A percentile compares a stretch with the other conserved stretches of the same genome.
Evolutionary conservation across 371 early-diverging fungal genomes (phyloP).

Genomic region (Encephalitozoon romaleae): DNA sequence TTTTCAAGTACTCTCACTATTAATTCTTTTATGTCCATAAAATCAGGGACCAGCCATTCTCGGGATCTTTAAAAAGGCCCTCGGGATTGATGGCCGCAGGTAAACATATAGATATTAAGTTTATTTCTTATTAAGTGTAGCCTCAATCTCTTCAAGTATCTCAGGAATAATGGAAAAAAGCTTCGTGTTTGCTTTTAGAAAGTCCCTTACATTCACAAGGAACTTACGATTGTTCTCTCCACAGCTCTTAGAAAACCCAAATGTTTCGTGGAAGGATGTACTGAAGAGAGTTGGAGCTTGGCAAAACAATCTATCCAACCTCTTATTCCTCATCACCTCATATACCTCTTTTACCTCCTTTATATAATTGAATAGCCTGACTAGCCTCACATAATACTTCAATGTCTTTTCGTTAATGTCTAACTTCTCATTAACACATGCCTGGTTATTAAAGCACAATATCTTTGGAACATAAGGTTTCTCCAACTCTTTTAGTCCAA

Average conservation of each 20-base stretch:
- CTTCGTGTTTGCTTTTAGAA: not conserved
- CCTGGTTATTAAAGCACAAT: not conserved
- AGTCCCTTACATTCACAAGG: not conserved
- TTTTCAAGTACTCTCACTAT: not conserved
- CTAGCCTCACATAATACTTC: not conserved
- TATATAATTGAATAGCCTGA: not conserved
- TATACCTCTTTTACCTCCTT: not conserved
- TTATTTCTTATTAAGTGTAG: slow-evolving; percentile 3
- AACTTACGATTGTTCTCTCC: not conserved
- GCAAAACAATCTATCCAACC: no score
- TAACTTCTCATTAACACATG: not conserved
- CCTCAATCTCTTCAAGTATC: not conserved
- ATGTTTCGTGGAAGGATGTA: not conserved
- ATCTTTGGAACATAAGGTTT: not conserved
- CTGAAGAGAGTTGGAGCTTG: not conserved
- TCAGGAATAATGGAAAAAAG: not conserved
- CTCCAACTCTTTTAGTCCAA: not conserved
- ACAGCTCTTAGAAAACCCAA: not conserved
- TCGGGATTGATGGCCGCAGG: not conserved
- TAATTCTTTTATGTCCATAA: not conserved
- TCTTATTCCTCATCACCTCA: not conserved
- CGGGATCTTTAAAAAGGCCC: not conserved
- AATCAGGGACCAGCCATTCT: not conserved
- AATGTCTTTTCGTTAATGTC: not conserved
- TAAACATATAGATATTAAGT: not conserved